These are phyloP conservation scores for Stachybotrys echinatus DNA, from an alignment of 2,329 filamentous ascomycete species.

Conservation along the genomic window DNA sequence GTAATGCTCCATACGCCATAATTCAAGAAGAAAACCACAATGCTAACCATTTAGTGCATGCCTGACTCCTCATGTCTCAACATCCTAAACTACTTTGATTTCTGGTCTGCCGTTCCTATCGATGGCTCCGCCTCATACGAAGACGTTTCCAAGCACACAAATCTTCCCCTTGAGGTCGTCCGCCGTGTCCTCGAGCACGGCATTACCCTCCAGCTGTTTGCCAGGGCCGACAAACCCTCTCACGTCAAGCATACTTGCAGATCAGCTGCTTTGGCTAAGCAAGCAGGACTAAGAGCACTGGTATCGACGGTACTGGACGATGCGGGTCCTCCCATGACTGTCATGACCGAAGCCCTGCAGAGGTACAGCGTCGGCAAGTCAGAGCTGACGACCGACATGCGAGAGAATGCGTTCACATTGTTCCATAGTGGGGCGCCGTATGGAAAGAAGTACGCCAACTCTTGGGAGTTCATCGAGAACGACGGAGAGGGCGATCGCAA, in stretches of 20 bases:
- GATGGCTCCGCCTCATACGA: slow-evolving; percentile 36
- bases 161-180: slow-evolving; percentile 32
- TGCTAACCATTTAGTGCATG: slow-evolving; percentile 32
- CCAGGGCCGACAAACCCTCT: slow-evolving; percentile 15
- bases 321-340: slow-evolving; percentile 27
- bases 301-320: slow-evolving; percentile 31
- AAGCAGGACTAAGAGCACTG: slow-evolving; percentile 25
- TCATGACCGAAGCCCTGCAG: slow-evolving; percentile 26
- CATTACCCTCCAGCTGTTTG: slow-evolving; percentile 32
- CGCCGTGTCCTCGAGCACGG: slow-evolving; percentile 31
- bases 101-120: slow-evolving; percentile 45
- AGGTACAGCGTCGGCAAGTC: slow-evolving; percentile 23
- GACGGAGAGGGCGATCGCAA: slow-evolving; percentile 31
- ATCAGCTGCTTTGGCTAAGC: slow-evolving; percentile 29
- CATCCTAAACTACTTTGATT: slow-evolving; percentile 45
- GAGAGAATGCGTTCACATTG: slow-evolving; percentile 29
- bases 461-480: slow-evolving; percentile 34
- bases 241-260: slow-evolving; percentile 29
- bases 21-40: too few relatives aligned
- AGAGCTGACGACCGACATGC: slow-evolving; percentile 24
- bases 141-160: slow-evolving; percentile 30
- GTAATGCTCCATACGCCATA: slow-evolving; percentile 11
- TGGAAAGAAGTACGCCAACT: slow-evolving; percentile 20
- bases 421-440: slow-evolving; percentile 24
- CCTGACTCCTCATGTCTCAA: slow-evolving; percentile 40